Base-by-base conservation (phyloP, 2,329 filamentous ascomycete species). In the Penicillium janthinellum region DNA sequence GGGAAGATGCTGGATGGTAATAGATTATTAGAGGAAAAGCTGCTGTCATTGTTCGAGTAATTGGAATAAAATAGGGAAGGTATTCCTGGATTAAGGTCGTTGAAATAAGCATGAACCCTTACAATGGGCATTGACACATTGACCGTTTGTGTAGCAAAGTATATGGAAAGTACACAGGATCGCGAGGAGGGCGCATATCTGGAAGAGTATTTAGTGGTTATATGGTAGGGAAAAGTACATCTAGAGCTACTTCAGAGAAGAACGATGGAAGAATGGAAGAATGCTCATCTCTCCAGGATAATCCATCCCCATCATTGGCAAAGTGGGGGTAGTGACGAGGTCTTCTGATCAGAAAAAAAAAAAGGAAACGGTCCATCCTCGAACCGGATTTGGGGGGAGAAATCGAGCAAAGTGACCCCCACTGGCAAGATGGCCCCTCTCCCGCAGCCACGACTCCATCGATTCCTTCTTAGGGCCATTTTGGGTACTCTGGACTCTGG, bases 331-430 rank as follows among this genome's bases (percentile, higher is more conserved):
- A 52, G 63, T 67, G 66, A 67, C 62, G 67, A 66, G 70, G 70
- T 72, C 71, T 68, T 68, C 69, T 71, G 70, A 72, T 71, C 69
- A 71, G 54, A 64, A 71, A 70, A 73, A 71, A 17, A 17, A 71
- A 67, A 52, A 50, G 34, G 17, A 35, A 49, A 37, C 31, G 14
- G 20, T 20, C 48, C 12, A 20, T 42, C 58, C 55, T 59, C 60
- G 66, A 67, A 67, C 66, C 66, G 66, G 66, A 68, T 68, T 68
- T 66, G 61, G 60, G 45, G n/a, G n/a, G 39, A 41, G 25, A 28
- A 28, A 28, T 28, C 25, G 25, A 6, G 31, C 31, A 31, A 31
- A 42, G 39, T 42, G 39, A 37, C 49, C 49, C 34, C 35, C 22
- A 37, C 35, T 41, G 20, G 4, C 25, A 22, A 12, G 22, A 22